phyloP scores from a whole-genome alignment of 495 filamentous ascomycete species.

The Jackrogersella multiformis region DNA sequence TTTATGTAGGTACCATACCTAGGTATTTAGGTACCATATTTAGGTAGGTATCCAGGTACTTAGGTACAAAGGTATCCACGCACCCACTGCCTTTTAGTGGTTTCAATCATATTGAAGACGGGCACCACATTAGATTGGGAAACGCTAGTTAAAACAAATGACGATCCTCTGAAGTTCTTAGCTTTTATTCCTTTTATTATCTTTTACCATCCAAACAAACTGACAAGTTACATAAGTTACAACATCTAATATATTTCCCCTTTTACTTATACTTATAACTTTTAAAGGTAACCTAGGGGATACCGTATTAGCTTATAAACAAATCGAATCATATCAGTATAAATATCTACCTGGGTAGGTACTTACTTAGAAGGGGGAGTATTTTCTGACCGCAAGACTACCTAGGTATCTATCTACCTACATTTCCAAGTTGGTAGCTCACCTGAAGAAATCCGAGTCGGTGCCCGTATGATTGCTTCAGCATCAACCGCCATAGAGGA shows the following conservation, averaged over 20 bases:
- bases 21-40: constrained; percentile 1
- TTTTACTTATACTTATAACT: neutral
- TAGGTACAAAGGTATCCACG: constrained; percentile 16
- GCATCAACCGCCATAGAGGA: neutral
- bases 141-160: constrained; percentile 37
- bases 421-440: no score
- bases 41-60: constrained; percentile 22
- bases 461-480: constrained; percentile 16
- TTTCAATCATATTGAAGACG: constrained; percentile 30
- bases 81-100: constrained; percentile 23
- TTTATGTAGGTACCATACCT: neutral
- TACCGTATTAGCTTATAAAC: no score
- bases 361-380: no score
- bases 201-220: no score
- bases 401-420: no score
- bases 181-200: no score
- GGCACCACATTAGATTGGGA: neutral
- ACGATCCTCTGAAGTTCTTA: constrained; percentile 30
- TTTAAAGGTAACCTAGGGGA: no score
- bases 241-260: neutral
- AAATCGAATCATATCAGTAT: no score
- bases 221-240: neutral
- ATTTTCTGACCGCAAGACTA: neutral
- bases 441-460: neutral
- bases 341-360: no score